Evolutionary conservation across 2,329 filamentous ascomycete species (phyloP).

Genomic region (Penicillium psychrosexuale): DNA sequence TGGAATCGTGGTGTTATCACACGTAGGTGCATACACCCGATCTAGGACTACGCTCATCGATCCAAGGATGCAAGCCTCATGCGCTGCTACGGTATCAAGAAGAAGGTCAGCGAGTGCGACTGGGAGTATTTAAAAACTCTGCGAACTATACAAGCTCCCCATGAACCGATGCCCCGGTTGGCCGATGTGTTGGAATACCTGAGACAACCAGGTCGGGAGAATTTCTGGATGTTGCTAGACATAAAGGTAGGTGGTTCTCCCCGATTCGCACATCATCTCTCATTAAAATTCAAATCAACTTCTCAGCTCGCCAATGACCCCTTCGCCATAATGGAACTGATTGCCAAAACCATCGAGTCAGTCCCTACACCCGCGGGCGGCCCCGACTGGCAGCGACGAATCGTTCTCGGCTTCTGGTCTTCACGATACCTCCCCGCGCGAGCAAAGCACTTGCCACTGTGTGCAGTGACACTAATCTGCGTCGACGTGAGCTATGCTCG

Average conservation of each 20-base stretch:
- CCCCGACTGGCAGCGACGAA: constrained; percentile 62
- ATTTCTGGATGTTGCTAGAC: constrained; percentile 80
- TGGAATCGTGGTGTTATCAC: constrained; percentile 78
- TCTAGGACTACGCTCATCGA: constrained; percentile 2
- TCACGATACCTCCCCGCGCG: constrained; percentile 66
- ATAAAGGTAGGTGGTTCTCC: constrained; percentile 63
- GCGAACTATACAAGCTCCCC: constrained; percentile 64
- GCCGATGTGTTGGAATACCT: constrained; percentile 72
- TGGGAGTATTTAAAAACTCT: constrained; percentile 71
- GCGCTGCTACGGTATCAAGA: constrained; percentile 74
- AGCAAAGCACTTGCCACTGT: constrained; percentile 49
- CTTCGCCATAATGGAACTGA: constrained; percentile 65
- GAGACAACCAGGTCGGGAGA: constrained; percentile 58
- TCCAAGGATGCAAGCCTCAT: constrained; percentile 70
- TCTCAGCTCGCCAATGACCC: constrained; percentile 44
- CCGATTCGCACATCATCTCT: not conserved
- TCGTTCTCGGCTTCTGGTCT: constrained; percentile 81
- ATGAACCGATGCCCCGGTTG: constrained; percentile 70
- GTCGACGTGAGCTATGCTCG: constrained; percentile 58
- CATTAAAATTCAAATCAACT: not conserved
- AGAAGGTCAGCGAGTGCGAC: constrained; percentile 70
- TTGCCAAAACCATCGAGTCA: constrained; percentile 61
- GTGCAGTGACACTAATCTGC: constrained; percentile 42
- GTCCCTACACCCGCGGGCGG: constrained; percentile 46
- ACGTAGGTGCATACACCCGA: constrained; percentile 52